Base-by-base conservation (phyloP, 306 rosid species). In the Urtica urens region DNA sequence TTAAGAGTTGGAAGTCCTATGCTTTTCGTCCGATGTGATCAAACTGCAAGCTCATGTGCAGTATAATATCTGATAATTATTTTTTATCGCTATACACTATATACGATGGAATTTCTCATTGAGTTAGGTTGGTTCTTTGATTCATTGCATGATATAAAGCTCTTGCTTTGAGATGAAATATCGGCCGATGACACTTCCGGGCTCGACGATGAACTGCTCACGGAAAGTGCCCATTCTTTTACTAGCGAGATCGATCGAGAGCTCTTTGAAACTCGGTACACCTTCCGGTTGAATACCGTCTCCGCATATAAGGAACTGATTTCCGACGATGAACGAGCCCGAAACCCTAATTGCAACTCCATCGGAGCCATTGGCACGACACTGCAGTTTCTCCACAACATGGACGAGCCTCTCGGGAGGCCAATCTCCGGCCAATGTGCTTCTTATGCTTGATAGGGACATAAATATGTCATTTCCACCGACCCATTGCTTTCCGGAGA, bases 231-330 rank as follows among this genome's bases (percentile, higher is more conserved):
- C 93, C 96, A 88, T 74, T 72, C 93, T 53, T 72, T 62, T 83
- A 58, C 75, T 76, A 21, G 88, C 8, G 64, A 88, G 49, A 69
- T 88, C 88, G 6, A 90, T 67, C 7, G 72, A 70, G 57, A 90
- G 97, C 59, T 90, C 95, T 61, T 90, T 90, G 42, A 90, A 72
- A 58, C 70, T 81, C 46, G 93, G 82, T 69, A 84, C 56, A 22
- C 95, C 97, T 64, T 90, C 97, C 27, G 79, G 93, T 64, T 90
- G 97, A 60, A 81, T 64, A 13, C 97, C 97, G 24, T 90, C 97
- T 66, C 97, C 97, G 65, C 93, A 90, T 61, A 90, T 81, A 41
- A 90, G 93, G 67, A 88, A 88, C 55, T 84, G 97, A 43, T 88
- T 88, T 31, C 97, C 95, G 38, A 79, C 24, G 31, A 90, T 77